These are phyloP conservation scores for Laburnicola sp. DNA, from an alignment of 2,329 filamentous ascomycete species.

Conservation along the genomic window DNA sequence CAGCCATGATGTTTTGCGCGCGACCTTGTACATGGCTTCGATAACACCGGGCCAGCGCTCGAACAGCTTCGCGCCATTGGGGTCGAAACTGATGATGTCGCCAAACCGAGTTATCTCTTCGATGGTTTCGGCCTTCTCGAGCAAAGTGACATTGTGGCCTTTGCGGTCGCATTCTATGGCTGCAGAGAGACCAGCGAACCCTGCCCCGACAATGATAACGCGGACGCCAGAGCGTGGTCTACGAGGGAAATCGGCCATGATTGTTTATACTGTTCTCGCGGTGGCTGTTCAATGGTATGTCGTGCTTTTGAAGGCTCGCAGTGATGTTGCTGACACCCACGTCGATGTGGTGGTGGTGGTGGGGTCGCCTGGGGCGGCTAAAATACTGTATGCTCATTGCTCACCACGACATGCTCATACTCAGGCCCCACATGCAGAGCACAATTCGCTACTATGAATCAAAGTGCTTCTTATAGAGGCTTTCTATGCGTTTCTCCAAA, in stretches of 20 bases:
- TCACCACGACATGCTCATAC: not conserved
- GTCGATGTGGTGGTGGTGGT: constrained; percentile 4
- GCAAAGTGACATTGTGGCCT: constrained; percentile 60
- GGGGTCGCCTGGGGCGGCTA: constrained; percentile 9
- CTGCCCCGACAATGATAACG: constrained; percentile 54
- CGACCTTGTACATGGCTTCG: constrained; percentile 53
- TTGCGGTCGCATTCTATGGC: constrained; percentile 66
- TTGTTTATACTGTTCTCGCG: not conserved
- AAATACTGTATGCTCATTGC: not conserved
- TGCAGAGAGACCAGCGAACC: constrained; percentile 65
- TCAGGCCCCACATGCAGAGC: constrained; percentile 5
- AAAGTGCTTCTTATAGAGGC: too few relatives aligned
- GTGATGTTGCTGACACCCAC: constrained; percentile 3
- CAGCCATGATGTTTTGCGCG: constrained; percentile 59
- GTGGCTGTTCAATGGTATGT: too few relatives aligned
- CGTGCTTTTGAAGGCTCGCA: not conserved
- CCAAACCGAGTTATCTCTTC: constrained; percentile 60
- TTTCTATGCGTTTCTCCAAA: too few relatives aligned
- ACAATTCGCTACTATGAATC: not conserved
- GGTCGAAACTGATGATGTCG: constrained; percentile 65
- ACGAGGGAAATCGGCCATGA: constrained; percentile 25
- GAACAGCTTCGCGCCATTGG: constrained; percentile 64
- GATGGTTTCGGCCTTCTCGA: constrained; percentile 55
- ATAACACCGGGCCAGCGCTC: constrained; percentile 54
- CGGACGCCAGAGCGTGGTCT: constrained; percentile 23